Conservation (phyloP, 1,284 basidiomycete species). For the Trichosporon inkin region DNA sequence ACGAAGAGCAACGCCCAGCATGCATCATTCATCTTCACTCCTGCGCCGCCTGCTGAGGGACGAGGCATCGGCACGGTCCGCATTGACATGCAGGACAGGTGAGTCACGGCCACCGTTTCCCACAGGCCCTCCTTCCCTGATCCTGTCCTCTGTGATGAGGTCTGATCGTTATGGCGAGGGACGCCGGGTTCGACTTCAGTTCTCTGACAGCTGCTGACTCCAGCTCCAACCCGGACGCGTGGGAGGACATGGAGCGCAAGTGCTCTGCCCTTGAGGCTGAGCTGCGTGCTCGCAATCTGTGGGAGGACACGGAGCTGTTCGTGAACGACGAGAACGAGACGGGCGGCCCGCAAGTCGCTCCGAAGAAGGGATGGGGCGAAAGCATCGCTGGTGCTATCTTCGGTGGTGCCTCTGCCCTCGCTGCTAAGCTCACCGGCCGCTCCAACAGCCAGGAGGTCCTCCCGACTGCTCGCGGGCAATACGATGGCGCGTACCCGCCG, state of each 20-base stretch:
- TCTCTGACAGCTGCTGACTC: slow-evolving; percentile 6
- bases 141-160: not conserved
- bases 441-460: slow-evolving; percentile 13
- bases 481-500: not conserved
- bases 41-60: slow-evolving; percentile 38
- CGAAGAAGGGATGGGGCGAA: slow-evolving; percentile 42
- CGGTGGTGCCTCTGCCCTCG: slow-evolving; percentile 11
- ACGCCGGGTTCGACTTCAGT: not conserved
- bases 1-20: slow-evolving; percentile 42
- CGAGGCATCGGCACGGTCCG: slow-evolving; percentile 43
- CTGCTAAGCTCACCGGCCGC: slow-evolving; percentile 6
- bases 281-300: slow-evolving; percentile 37
- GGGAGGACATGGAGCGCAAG: slow-evolving; percentile 42
- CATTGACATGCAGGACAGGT: slow-evolving; percentile 42
- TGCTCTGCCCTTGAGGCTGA: slow-evolving; percentile 34
- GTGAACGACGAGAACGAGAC: slow-evolving; percentile 48
- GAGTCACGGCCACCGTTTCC: slow-evolving; percentile 14
- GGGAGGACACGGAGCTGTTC: slow-evolving; percentile 44
- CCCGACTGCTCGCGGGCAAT: slow-evolving; percentile 22
- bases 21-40: slow-evolving; percentile 42
- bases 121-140: not conserved
- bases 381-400: slow-evolving; percentile 28
- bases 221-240: slow-evolving; percentile 39
- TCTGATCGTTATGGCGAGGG: not conserved
- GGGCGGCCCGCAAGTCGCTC: slow-evolving; percentile 24